phyloP scores from a whole-genome alignment of 441 rosid species.

The Populus hybrid region DNA sequence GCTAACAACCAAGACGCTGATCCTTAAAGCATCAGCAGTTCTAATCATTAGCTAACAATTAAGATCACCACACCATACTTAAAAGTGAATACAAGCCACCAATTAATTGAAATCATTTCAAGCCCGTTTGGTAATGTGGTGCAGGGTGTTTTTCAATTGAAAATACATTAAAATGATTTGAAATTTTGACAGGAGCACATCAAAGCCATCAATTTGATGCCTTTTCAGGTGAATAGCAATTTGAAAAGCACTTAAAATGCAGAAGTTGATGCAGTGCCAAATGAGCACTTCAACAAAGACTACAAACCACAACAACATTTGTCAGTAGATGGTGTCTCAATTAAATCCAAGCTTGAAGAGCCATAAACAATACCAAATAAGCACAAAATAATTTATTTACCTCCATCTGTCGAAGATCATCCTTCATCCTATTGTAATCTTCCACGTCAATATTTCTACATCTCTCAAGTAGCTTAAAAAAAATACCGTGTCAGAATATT shows the following conservation, averaged over 20 bases:
- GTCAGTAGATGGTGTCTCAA: neutral
- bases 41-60: too few relatives aligned
- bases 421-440: slow-evolving; percentile 75
- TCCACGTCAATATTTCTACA: slow-evolving; percentile 66
- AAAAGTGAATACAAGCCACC: too few relatives aligned
- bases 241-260: too few relatives aligned
- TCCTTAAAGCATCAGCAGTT: neutral
- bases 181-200: too few relatives aligned
- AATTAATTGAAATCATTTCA: too few relatives aligned
- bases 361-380: neutral
- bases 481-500: slow-evolving; percentile 20
- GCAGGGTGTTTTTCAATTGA: too few relatives aligned
- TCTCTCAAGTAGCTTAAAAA: slow-evolving; percentile 63
- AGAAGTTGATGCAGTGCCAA: neutral
- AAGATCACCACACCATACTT: too few relatives aligned
- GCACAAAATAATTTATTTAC: slow-evolving; percentile 21
- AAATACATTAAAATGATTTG: too few relatives aligned
- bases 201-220: too few relatives aligned
- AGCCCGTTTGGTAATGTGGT: too few relatives aligned
- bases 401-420: slow-evolving; percentile 56
- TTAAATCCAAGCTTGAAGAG: neutral
- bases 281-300: neutral
- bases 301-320: neutral
- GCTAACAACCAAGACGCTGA: neutral
- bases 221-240: too few relatives aligned